phyloP scores from a whole-genome alignment of 164 flowering plant species.

The Piper longum region DNA sequence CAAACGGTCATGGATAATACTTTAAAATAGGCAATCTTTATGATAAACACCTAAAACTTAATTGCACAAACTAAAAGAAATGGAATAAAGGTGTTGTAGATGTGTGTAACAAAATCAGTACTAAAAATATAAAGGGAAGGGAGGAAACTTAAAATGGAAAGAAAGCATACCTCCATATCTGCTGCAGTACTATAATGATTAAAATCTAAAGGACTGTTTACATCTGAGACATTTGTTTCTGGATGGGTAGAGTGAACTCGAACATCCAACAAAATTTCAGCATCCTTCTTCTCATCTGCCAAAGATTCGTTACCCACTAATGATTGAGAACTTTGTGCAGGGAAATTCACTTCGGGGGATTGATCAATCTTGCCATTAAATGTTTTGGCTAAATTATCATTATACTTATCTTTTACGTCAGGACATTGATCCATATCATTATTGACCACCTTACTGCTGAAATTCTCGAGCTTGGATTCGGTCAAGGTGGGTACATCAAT shows the following conservation, averaged over 20 bases:
- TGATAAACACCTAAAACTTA: background rate
- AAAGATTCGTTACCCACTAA: background rate
- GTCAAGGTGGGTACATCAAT: conserved; percentile 3
- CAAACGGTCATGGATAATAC: too few relatives aligned
- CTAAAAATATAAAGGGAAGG: background rate
- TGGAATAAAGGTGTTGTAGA: too few relatives aligned
- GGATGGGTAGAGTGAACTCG: conserved; percentile 8
- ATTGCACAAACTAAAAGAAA: too few relatives aligned
- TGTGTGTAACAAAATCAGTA: background rate
- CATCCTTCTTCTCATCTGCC: background rate
- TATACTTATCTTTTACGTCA: background rate
- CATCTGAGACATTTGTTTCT: conserved; percentile 4
- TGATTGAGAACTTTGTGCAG: background rate
- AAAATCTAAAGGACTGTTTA: conserved; percentile 41
- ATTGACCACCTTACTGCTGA: too few relatives aligned
- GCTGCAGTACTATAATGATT: conserved; percentile 43
- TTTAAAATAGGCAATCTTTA: too few relatives aligned
- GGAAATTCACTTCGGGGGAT: background rate
- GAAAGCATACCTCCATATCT: conserved; percentile 61
- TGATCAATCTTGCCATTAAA: background rate
- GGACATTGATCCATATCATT: background rate
- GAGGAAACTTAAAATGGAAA: background rate
- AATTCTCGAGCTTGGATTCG: background rate
- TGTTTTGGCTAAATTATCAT: too few relatives aligned
- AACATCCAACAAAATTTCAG: background rate